These are phyloP conservation scores for Tephrocybe sp. DNA, from an alignment of 768 basidiomycete species.

Conservation along the genomic window DNA sequence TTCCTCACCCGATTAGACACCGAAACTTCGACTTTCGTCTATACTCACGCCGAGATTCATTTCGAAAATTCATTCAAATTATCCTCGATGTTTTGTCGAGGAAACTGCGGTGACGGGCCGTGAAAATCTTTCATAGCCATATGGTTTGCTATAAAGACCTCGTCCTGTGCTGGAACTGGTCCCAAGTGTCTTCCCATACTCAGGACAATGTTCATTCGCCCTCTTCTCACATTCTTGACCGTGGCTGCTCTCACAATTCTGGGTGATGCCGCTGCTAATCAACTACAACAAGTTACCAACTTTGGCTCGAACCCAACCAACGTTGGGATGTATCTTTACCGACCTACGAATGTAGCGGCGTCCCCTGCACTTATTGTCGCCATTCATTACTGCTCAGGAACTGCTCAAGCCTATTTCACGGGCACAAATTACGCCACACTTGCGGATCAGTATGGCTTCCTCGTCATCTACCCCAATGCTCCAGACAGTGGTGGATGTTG, in stretches of 20 bases:
- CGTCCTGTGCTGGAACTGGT: neutral
- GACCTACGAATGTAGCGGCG: slow-evolving; percentile 34
- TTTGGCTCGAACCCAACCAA: slow-evolving; percentile 55
- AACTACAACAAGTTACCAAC: slow-evolving; percentile 41
- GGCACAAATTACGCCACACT: slow-evolving; percentile 50
- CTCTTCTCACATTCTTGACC: slow-evolving; percentile 12
- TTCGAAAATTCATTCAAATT: neutral
- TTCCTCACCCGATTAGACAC: slow-evolving; percentile 5
- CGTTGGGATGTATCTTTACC: slow-evolving; percentile 48
- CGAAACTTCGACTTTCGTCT: neutral
- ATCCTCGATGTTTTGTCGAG: slow-evolving; percentile 15
- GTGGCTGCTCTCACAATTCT: slow-evolving; percentile 20
- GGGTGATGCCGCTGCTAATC: slow-evolving; percentile 27
- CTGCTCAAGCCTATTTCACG: slow-evolving; percentile 50
- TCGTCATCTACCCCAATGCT: slow-evolving; percentile 51
- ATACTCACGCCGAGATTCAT: slow-evolving; percentile 7
- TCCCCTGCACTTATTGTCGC: slow-evolving; percentile 51
- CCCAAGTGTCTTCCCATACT: neutral
- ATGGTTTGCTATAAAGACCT: neutral
- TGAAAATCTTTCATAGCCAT: no score
- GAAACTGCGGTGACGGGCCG: neutral
- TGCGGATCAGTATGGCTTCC: slow-evolving; percentile 48
- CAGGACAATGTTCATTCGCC: slow-evolving; percentile 12
- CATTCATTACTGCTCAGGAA: slow-evolving; percentile 52
- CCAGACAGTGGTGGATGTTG: slow-evolving; percentile 48